Base-by-base conservation (phyloP, 2,329 filamentous ascomycete species). In the Clarireedia homoeocarpa region DNA sequence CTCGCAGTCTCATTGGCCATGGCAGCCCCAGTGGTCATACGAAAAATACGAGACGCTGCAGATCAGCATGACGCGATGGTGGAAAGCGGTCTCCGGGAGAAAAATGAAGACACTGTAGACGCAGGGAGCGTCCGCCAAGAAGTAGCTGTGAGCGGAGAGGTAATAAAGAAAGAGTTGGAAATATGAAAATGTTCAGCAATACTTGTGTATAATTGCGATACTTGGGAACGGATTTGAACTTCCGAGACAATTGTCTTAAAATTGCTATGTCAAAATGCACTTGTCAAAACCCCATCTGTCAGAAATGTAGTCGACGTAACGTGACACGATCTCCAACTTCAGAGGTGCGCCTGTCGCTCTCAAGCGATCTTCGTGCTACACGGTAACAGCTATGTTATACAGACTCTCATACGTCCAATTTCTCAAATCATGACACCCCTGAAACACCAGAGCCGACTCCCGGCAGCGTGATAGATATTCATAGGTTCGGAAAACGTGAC, bases 1-100 rank as follows among this genome's bases (percentile, higher is more conserved):
- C 78, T 94, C 12, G 80, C 77, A 2, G 86, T 77, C 23, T 83
- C 85, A 40, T 77, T 96, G 44, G 23, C 95, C 23, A 72, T 92
- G 57, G 91, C 89, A 4, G 77, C 84, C 0, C 91, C 91, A 0
- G 80, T 95, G 56, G 85, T 96, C 67, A 80, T 87, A n/a, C 74
- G 82, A 66, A 86, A 85, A 72, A 86, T 95, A 53, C 36, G 51
- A 34, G 39, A 54, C 10, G 24, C 53, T 27, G 38, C 26, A 7
- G 45, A 44, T 6, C 45, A 48, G 5, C 17, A 48, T 47, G 49
- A 48, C 24, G 42, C 26, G 7, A 26, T 20, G 24, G 45, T 30
- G 15, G 53, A 51, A 30, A n/a, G 9, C 5, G 39, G 47, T 6
- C 38, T 4, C 3, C 20, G 6, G 15, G 39, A 44, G 12, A 45